Evolutionary conservation across 129 eudicot species (phyloP).

Genomic region (Deinandra increscens): DNA sequence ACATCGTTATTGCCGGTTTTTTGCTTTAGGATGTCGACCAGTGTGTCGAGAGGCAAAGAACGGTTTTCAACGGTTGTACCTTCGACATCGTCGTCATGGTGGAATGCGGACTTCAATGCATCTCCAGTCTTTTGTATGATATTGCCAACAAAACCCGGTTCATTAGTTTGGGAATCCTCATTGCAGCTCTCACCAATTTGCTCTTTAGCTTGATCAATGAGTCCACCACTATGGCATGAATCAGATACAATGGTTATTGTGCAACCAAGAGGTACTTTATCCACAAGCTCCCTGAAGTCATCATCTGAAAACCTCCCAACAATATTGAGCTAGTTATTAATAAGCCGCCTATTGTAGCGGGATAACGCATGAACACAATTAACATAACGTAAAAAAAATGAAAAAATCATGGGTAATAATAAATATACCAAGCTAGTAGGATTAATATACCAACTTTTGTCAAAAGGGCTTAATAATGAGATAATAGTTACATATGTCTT

Average conservation of each 20-base stretch:
- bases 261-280: slow-evolving; percentile 68
- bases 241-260: slow-evolving; percentile 79
- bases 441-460: too few species aligned
- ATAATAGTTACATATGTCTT: too few species aligned
- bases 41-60: slow-evolving; percentile 69
- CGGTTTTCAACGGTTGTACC: slow-evolving; percentile 36
- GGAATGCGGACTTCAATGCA: slow-evolving; percentile 50
- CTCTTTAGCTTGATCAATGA: slow-evolving; percentile 73
- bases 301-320: slow-evolving; percentile 45
- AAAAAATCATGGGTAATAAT: too few species aligned
- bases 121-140: slow-evolving; percentile 55
- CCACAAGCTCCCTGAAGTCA: slow-evolving; percentile 83
- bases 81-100: slow-evolving; percentile 12
- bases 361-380: too few species aligned
- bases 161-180: slow-evolving; percentile 2
- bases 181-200: slow-evolving; percentile 67
- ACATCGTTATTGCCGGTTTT: slow-evolving; percentile 57
- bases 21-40: slow-evolving; percentile 68
- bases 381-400: too few species aligned
- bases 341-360: too few species aligned
- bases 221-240: slow-evolving; percentile 97
- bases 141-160: slow-evolving; percentile 44
- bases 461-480: too few species aligned
- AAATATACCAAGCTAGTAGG: too few species aligned
- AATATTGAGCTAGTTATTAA: too few species aligned